Conservation (phyloP, 495 filamentous ascomycete genomes). For the Cairneyella variabilis region DNA sequence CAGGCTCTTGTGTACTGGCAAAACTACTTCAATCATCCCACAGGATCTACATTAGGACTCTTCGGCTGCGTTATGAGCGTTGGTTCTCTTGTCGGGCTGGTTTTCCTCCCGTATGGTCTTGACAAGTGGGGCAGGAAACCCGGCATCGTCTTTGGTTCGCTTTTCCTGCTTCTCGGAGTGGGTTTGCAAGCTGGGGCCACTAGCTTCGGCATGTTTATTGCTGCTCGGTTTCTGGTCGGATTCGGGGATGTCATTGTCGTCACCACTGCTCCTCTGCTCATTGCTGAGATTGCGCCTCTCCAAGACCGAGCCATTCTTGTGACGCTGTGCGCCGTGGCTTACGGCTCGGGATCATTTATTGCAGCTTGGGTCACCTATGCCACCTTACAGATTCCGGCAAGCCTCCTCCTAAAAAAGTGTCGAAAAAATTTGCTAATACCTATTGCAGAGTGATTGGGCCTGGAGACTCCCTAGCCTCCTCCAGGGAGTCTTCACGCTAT, state of each 20-base stretch:
- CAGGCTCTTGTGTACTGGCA: background rate
- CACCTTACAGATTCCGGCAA: constrained; percentile 39
- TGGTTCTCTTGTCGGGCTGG: constrained; percentile 46
- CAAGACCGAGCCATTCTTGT: constrained; percentile 51
- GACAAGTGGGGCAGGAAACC: constrained; percentile 43
- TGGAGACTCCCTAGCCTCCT: no score
- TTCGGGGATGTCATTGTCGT: constrained; percentile 44
- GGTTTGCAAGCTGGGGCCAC: constrained; percentile 43
- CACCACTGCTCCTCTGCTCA: constrained; percentile 44
- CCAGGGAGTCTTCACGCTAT: no score
- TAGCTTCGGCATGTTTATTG: constrained; percentile 42
- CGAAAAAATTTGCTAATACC: constrained; percentile 45
- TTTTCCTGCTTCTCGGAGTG: constrained; percentile 50
- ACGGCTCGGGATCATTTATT: constrained; percentile 42
- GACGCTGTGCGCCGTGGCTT: constrained; percentile 51
- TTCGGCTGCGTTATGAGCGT: constrained; percentile 32
- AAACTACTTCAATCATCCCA: constrained; percentile 28
- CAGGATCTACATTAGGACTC: constrained; percentile 27
- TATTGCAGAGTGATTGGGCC: constrained; percentile 46
- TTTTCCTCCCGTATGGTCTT: constrained; percentile 44
- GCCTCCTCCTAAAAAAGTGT: constrained; percentile 51
- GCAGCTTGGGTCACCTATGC: constrained; percentile 38
- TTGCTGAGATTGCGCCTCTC: constrained; percentile 51
- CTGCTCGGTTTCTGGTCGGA: constrained; percentile 40
- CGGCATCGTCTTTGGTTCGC: constrained; percentile 49